Conservation (phyloP, 768 basidiomycete genomes). For the Leccinum subgranulosum region DNA sequence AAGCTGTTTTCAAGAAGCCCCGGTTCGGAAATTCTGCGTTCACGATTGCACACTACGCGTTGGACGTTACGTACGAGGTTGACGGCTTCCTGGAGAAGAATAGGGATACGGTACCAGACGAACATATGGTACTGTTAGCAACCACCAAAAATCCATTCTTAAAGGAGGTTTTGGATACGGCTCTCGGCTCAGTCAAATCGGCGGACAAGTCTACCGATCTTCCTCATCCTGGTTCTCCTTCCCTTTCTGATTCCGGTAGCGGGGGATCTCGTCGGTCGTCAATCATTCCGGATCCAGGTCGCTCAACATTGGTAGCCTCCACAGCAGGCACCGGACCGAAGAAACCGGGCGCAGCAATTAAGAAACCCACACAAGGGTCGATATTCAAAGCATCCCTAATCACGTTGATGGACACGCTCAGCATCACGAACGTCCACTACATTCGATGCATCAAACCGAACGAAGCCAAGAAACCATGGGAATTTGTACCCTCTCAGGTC, state of each 20-base stretch:
- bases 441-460: slow-evolving; percentile 99
- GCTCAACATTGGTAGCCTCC: slow-evolving; percentile 64
- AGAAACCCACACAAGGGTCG: slow-evolving; percentile 95
- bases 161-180: slow-evolving; percentile 91
- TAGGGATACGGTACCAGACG: slow-evolving; percentile 96
- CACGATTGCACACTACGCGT: slow-evolving; percentile 96
- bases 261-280: slow-evolving; percentile 78
- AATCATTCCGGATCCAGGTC: slow-evolving; percentile 84
- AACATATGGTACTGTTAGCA: slow-evolving; percentile 88
- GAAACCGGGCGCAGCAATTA: slow-evolving; percentile 65
- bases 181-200: slow-evolving; percentile 68
- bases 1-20: slow-evolving; percentile 94
- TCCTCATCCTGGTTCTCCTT: slow-evolving; percentile 70
- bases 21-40: slow-evolving; percentile 98
- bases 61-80: slow-evolving; percentile 97
- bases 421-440: slow-evolving; percentile 97
- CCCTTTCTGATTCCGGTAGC: slow-evolving; percentile 74
- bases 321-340: slow-evolving; percentile 43
- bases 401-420: slow-evolving; percentile 94
- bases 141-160: slow-evolving; percentile 89
- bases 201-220: slow-evolving; percentile 46
- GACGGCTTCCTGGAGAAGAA: slow-evolving; percentile 99
- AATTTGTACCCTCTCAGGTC: slow-evolving; percentile 93
- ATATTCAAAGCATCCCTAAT: slow-evolving; percentile 97
- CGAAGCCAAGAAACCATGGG: slow-evolving; percentile 95